Evolutionary conservation across 192 early-diverging fungal genomes (phyloP).

Genomic region (Dissophora ornata): DNA sequence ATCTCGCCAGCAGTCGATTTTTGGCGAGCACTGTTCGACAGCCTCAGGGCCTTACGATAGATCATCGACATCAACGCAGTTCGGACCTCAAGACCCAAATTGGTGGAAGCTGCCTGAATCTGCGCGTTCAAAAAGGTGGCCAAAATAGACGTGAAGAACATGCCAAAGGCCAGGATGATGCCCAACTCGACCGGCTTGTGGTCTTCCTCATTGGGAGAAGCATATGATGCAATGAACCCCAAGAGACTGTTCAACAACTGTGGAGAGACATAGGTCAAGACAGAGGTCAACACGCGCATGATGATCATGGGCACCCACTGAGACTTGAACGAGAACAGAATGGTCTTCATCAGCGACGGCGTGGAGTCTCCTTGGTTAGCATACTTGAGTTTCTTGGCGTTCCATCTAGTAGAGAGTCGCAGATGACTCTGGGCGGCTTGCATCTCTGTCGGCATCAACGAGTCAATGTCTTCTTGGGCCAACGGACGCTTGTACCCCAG

Average conservation of each 20-base stretch:
- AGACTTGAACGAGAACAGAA: conserved; percentile 1
- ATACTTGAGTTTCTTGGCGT: conserved; percentile 13
- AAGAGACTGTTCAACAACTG: conserved; percentile 20
- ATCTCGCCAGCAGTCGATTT: conserved; percentile 41
- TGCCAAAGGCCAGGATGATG: conserved; percentile 23
- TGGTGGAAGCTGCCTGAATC: conserved; percentile 39
- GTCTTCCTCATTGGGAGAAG: conserved; percentile 11
- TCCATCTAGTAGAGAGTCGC: conserved; percentile 9
- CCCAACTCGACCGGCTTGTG: conserved; percentile 9
- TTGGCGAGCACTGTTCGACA: conserved; percentile 14
- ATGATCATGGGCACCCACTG: conserved; percentile 30
- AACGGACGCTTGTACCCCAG: conserved; percentile 29
- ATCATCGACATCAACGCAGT: conserved; percentile 38
- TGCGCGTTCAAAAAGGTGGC: conserved; percentile 7
- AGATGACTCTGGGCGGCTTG: neutral
- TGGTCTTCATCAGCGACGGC: neutral
- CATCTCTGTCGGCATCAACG: conserved; percentile 23
- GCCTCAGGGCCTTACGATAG: conserved; percentile 42
- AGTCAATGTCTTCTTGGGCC: conserved; percentile 10
- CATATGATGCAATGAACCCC: conserved; percentile 8
- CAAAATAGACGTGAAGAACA: conserved; percentile 22
- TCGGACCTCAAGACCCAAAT: conserved; percentile 74
- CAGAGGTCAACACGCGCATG: conserved; percentile 6
- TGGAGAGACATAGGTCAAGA: conserved; percentile 13
- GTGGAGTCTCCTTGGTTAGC: too few species aligned